These are phyloP conservation scores for Aphanomyces invadans DNA, from an alignment of 352 stramenopile genomes.

Conservation along the genomic window DNA sequence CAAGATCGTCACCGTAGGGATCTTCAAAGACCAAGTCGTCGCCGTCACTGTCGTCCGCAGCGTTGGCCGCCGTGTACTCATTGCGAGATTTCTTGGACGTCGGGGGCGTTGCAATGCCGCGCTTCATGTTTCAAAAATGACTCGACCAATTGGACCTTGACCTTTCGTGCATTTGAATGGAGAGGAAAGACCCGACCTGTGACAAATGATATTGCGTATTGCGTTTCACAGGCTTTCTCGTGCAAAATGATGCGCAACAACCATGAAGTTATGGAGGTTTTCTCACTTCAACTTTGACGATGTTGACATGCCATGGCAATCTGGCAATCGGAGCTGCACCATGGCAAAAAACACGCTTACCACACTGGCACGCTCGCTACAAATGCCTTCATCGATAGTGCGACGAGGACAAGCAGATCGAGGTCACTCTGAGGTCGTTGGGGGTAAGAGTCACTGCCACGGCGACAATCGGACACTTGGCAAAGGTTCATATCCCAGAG, in stretches of 20 bases:
- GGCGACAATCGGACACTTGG: too few relatives aligned
- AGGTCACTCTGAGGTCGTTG: too few relatives aligned
- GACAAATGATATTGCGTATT: neutral
- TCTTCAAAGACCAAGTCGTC: constrained; percentile 83
- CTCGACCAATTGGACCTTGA: neutral
- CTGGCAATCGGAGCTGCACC: too few relatives aligned
- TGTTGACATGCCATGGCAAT: too few relatives aligned
- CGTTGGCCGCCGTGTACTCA: constrained; percentile 27
- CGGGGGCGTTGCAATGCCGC: constrained; percentile 27
- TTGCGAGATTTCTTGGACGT: constrained; percentile 45
- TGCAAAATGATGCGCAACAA: too few relatives aligned
- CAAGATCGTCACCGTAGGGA: constrained; percentile 81
- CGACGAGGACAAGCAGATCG: too few relatives aligned
- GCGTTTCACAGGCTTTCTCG: neutral
- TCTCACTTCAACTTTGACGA: neutral
- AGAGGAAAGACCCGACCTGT: constrained; percentile 13
- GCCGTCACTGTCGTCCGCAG: constrained; percentile 34
- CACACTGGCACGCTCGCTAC: too few relatives aligned
- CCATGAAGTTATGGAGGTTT: too few relatives aligned
- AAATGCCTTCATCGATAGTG: too few relatives aligned
- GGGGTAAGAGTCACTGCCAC: too few relatives aligned
- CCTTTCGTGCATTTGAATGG: constrained; percentile 16
- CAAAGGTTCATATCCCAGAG: too few relatives aligned
- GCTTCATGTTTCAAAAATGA: constrained; percentile 51
- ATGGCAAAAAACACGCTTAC: too few relatives aligned